Conservation (phyloP, 2,329 filamentous ascomycete genomes). For the Furcasterigmium furcatum region DNA sequence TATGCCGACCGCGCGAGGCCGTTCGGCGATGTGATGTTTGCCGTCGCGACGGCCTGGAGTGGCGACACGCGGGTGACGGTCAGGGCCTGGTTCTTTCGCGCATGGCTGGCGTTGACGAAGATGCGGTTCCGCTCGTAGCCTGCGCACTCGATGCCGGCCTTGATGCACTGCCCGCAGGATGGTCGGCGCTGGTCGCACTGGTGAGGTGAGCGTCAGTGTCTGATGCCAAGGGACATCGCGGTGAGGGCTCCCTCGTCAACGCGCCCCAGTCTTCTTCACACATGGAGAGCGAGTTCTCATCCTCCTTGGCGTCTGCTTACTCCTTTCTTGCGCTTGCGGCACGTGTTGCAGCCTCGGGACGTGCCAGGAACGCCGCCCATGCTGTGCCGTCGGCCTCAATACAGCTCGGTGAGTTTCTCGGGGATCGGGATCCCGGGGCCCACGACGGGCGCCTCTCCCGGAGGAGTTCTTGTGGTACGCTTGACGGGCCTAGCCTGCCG, state of each 20-base stretch:
- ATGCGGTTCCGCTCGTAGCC: slow-evolving; percentile 13
- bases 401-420: neutral
- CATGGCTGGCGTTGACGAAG: slow-evolving; percentile 12
- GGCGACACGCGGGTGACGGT: neutral
- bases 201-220: neutral
- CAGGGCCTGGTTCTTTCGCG: neutral
- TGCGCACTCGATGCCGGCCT: slow-evolving; percentile 9
- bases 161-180: slow-evolving; percentile 13
- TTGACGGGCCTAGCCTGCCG: neutral
- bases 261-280: too few species aligned
- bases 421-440: neutral
- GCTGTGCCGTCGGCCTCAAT: neutral
- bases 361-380: slow-evolving; percentile 16
- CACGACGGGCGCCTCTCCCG: neutral
- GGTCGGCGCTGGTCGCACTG: slow-evolving; percentile 15
- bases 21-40: neutral
- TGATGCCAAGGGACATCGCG: too few species aligned
- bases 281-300: too few species aligned
- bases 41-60: neutral
- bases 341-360: slow-evolving; percentile 15
- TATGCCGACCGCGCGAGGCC: slow-evolving; percentile 9
- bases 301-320: slow-evolving; percentile 11
- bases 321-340: slow-evolving; percentile 14
- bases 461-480: neutral
- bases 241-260: too few species aligned